Evolutionary conservation across 768 basidiomycete species (phyloP).

Genomic region (Dioszegia aurantiaca): DNA sequence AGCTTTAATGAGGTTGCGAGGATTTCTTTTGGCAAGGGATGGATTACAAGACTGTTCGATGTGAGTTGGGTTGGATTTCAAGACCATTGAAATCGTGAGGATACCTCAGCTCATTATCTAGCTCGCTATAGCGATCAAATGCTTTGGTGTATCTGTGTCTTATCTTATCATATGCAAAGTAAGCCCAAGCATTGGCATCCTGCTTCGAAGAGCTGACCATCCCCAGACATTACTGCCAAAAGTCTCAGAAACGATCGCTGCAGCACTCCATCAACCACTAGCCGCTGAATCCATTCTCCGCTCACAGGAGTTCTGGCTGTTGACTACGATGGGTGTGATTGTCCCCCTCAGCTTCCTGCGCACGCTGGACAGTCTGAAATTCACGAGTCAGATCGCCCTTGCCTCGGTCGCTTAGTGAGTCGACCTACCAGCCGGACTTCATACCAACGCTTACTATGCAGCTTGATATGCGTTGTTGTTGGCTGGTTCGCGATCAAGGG

Average conservation of each 20-base stretch:
- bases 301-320: conserved; percentile 75
- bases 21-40: conserved; percentile 75
- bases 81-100: too few species aligned
- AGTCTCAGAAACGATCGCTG: conserved; percentile 77
- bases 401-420: conserved; percentile 75
- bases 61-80: conserved; percentile 51
- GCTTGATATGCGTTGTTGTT: conserved; percentile 50
- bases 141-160: conserved; percentile 94
- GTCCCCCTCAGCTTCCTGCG: conserved; percentile 80
- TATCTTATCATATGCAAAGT: conserved; percentile 56
- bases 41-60: conserved; percentile 63
- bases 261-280: conserved; percentile 67
- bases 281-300: conserved; percentile 47
- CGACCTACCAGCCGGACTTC: not conserved
- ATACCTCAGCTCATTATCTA: too few species aligned
- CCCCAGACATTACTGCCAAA: conserved; percentile 88
- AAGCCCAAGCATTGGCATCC: conserved; percentile 7
- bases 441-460: conserved; percentile 14
- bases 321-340: conserved; percentile 66
- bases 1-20: conserved; percentile 55
- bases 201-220: conserved; percentile 66
- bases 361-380: conserved; percentile 76
- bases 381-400: conserved; percentile 86
- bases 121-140: conserved; percentile 87
- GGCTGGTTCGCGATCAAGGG: conserved; percentile 50